These are phyloP conservation scores for Hordeum vulgare DNA, from an alignment of 176 grass and related monocot genomes.

Conservation along the genomic window DNA sequence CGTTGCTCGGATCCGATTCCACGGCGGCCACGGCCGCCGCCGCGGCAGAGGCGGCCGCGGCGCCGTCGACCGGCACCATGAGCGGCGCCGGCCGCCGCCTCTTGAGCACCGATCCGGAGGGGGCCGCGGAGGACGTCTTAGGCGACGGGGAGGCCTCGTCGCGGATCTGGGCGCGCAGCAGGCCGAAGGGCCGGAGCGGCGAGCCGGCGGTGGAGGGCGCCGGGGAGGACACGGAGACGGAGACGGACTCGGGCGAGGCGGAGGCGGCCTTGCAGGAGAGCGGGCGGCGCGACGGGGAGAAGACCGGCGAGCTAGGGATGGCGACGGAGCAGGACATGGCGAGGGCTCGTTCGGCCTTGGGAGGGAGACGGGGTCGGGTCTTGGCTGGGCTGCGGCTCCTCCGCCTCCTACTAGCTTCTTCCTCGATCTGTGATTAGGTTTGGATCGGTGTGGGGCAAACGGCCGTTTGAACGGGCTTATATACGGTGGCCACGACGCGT, in stretches of 20 bases:
- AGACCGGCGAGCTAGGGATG: constrained; percentile 83
- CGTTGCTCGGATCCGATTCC: constrained; percentile 49
- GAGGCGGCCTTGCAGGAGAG: constrained; percentile 72
- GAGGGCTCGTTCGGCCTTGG: neutral
- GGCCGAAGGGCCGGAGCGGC: constrained; percentile 29
- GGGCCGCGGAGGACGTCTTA: neutral
- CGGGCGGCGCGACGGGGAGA: constrained; percentile 78
- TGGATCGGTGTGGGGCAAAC: constrained; percentile 16
- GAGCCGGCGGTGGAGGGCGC: constrained; percentile 30
- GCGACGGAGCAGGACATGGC: constrained; percentile 86
- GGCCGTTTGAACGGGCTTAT: constrained; percentile 40
- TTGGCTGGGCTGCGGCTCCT: neutral
- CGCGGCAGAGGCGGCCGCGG: neutral
- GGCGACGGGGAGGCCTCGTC: constrained; percentile 26
- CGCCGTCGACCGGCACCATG: constrained; percentile 37
- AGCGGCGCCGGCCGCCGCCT: constrained; percentile 75
- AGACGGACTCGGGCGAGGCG: constrained; percentile 53
- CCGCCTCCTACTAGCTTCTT: neutral
- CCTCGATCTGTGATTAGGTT: constrained; percentile 10
- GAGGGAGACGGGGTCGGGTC: neutral
- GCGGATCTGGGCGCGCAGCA: constrained; percentile 40
- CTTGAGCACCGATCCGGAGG: constrained; percentile 49
- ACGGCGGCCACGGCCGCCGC: constrained; percentile 36
- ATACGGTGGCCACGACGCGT: constrained; percentile 18
- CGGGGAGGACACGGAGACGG: constrained; percentile 17